phyloP scores from a whole-genome alignment of 192 early-diverging fungal species.

The Coemansia sp. region DNA sequence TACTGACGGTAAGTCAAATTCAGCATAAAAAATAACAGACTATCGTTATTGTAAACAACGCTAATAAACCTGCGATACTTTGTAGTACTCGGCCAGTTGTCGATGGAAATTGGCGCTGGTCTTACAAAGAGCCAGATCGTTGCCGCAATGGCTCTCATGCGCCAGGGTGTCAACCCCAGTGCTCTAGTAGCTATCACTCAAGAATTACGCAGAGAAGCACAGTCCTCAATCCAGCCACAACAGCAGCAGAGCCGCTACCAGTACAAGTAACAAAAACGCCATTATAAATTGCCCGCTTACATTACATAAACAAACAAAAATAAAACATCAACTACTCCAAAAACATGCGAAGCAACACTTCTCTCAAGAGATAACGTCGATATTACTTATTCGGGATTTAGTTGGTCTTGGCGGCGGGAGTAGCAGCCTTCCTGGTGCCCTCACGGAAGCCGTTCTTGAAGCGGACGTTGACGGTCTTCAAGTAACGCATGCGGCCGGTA shows the following conservation, averaged over 20 bases:
- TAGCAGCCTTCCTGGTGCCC: conserved; percentile 44
- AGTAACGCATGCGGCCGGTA: conserved; percentile 96
- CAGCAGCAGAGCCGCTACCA: conserved; percentile 2
- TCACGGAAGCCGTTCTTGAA: conserved; percentile 99
- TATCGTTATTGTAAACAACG: neutral
- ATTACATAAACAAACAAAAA: conserved; percentile 5
- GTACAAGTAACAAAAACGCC: neutral
- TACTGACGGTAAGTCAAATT: neutral
- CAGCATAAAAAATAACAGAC: neutral
- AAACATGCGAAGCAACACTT: neutral
- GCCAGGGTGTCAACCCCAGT: conserved; percentile 49
- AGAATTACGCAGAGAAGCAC: conserved; percentile 43
- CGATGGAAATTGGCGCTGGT: conserved; percentile 37
- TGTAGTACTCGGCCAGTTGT: conserved; percentile 46
- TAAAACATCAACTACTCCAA: neutral
- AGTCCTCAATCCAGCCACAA: conserved; percentile 1
- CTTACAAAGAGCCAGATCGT: conserved; percentile 47
- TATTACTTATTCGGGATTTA: neutral
- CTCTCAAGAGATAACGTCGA: too few relatives aligned
- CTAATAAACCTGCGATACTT: too few relatives aligned
- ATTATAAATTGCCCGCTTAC: neutral
- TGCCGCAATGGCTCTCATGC: conserved; percentile 40
- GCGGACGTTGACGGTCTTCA: conserved; percentile 88
- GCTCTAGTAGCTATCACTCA: conserved; percentile 50
- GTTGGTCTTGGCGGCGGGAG: conserved; percentile 25